Evolutionary conservation across 2,329 filamentous ascomycete genomes (phyloP).

Genomic region (Pochonia chlamydosporia): DNA sequence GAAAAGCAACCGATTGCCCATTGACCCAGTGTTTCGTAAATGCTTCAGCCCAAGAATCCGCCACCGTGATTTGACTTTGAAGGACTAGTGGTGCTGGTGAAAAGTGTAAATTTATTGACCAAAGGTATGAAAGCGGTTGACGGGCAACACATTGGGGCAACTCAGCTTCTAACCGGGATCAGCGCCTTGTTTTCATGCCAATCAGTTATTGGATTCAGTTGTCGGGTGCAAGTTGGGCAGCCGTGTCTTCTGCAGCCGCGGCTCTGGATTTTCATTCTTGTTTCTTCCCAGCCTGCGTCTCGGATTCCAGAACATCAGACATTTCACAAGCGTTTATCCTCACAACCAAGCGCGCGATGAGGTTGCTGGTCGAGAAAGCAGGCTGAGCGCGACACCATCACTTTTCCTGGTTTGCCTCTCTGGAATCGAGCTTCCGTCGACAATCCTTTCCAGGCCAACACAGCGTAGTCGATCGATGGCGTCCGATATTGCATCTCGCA

Average conservation of each 20-base stretch:
- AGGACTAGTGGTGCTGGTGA: too few relatives aligned
- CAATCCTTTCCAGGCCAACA: too few relatives aligned
- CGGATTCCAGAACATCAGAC: neutral
- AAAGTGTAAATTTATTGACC: neutral
- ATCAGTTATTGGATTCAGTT: neutral
- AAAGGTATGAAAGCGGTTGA: neutral
- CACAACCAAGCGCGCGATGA: neutral
- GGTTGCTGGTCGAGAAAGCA: neutral
- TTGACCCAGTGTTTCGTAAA: too few relatives aligned
- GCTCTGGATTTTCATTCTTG: neutral
- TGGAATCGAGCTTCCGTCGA: neutral
- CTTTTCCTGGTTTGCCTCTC: neutral
- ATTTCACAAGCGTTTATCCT: neutral
- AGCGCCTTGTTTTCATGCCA: neutral
- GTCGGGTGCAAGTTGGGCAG: neutral
- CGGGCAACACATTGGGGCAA: neutral
- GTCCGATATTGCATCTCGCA: conserved; percentile 37
- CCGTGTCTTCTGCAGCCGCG: neutral
- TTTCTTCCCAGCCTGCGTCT: neutral
- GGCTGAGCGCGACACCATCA: neutral
- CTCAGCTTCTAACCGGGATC: neutral
- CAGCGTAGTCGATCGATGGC: too few relatives aligned
- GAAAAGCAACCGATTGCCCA: too few relatives aligned
- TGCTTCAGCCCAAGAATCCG: too few relatives aligned
- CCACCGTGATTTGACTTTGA: too few relatives aligned